Evolutionary conservation across 2,329 filamentous ascomycete species (phyloP).

Genomic region (Metarhizium robertsii): DNA sequence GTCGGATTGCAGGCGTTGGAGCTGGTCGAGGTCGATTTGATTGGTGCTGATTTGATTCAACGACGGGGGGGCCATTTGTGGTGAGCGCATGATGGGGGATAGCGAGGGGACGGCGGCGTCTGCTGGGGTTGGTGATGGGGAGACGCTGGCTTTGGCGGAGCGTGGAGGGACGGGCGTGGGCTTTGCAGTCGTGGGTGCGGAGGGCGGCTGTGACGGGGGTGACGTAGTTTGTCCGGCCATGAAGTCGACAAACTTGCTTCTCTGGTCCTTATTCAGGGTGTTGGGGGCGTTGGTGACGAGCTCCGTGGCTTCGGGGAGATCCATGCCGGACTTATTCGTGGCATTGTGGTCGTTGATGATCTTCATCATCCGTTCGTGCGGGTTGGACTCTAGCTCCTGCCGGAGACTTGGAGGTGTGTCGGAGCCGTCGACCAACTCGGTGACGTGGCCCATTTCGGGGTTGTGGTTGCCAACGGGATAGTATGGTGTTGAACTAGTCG

Average conservation of each 20-base stretch:
- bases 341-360: slow-evolving; percentile 57
- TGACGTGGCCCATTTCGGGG: slow-evolving; percentile 46
- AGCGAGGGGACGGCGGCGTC: slow-evolving; percentile 26
- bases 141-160: slow-evolving; percentile 7
- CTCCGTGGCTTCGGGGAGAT: slow-evolving; percentile 40
- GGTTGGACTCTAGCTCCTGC: slow-evolving; percentile 47
- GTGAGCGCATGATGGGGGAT: slow-evolving; percentile 39
- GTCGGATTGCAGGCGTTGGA: slow-evolving; percentile 70
- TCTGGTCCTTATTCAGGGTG: slow-evolving; percentile 47
- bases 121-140: slow-evolving; percentile 14
- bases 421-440: slow-evolving; percentile 48
- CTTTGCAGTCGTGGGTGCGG: slow-evolving; percentile 14
- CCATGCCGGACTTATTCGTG: slow-evolving; percentile 35
- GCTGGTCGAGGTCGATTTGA: slow-evolving; percentile 65
- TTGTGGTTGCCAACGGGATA: slow-evolving; percentile 20
- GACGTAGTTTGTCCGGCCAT: slow-evolving; percentile 40
- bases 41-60: slow-evolving; percentile 59
- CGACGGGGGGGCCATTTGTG: slow-evolving; percentile 23
- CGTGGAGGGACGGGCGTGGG: slow-evolving; percentile 11
- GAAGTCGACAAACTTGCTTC: slow-evolving; percentile 48
- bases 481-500: slow-evolving; percentile 19
- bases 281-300: slow-evolving; percentile 45
- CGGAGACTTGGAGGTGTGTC: slow-evolving; percentile 42
- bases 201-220: slow-evolving; percentile 5
- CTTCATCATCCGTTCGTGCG: slow-evolving; percentile 54